These are phyloP conservation scores for Solanum piurae DNA, from an alignment of 257 asterid species.

Conservation along the genomic window DNA sequence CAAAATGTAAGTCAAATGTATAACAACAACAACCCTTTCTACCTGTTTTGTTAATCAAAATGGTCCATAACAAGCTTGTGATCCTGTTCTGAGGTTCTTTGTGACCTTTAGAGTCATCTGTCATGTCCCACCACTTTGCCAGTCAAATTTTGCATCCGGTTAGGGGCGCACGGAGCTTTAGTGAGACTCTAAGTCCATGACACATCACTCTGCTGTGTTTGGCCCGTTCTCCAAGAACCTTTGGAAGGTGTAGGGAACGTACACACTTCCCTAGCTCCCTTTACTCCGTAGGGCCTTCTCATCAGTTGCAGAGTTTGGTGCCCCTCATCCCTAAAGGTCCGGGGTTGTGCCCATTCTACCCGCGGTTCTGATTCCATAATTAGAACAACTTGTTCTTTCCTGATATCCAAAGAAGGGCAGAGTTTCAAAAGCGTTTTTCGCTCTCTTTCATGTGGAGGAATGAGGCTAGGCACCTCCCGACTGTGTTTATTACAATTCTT, in stretches of 20 bases:
- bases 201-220: neutral
- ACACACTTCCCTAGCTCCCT: neutral
- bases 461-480: rapidly evolving
- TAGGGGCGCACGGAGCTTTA: no score
- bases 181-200: no score
- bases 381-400: neutral
- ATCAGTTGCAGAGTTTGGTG: neutral
- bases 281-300: neutral
- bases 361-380: neutral
- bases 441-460: neutral
- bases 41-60: neutral
- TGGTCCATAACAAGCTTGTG: neutral
- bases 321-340: rapidly evolving
- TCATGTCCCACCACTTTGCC: no score
- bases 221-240: neutral
- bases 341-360: neutral
- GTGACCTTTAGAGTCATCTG: neutral
- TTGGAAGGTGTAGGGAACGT: neutral
- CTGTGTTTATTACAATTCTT: neutral
- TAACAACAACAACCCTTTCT: neutral
- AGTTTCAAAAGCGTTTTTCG: neutral
- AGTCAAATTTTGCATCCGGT: no score
- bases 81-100: neutral
- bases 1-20: slow-evolving; percentile 50
- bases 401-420: neutral